These are phyloP conservation scores for Stellera chamaejasme DNA, from an alignment of 345 rosid genomes.

Conservation along the genomic window DNA sequence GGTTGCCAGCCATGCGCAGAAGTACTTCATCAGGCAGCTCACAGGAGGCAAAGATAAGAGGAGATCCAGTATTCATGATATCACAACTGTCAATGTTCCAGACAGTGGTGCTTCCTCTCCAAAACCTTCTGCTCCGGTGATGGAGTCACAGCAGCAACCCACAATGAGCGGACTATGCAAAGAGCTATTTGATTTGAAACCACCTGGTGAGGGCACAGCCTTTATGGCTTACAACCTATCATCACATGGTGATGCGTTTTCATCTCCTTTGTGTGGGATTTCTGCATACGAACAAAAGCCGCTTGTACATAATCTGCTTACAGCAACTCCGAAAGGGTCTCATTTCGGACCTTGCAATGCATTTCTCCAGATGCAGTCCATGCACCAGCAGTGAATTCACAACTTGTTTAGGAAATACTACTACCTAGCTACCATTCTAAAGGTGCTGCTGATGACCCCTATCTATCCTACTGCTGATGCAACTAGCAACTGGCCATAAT, in stretches of 20 bases:
- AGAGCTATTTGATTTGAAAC: conserved; percentile 31
- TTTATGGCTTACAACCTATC: conserved; percentile 26
- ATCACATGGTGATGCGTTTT: conserved; percentile 22
- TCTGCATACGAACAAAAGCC: conserved; percentile 47
- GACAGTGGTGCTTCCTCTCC: conserved; percentile 26
- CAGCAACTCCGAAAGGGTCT: conserved; percentile 37
- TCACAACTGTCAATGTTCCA: conserved; percentile 71
- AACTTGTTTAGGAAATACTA: conserved; percentile 6
- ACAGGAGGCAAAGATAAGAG: conserved; percentile 94
- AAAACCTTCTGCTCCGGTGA: conserved; percentile 31
- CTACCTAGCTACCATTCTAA: background rate
- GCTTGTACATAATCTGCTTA: conserved; percentile 54
- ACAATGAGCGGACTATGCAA: conserved; percentile 14
- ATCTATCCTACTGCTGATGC: conserved; percentile 1
- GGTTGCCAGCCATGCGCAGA: conserved; percentile 99
- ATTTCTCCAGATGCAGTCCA: conserved; percentile 35
- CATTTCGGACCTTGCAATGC: conserved; percentile 40
- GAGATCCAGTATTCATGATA: conserved; percentile 95
- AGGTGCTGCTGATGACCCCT: conserved; percentile 19
- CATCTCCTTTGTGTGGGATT: conserved; percentile 38
- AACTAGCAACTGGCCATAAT: conserved; percentile 16
- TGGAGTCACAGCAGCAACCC: conserved; percentile 22
- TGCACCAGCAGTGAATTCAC: conserved; percentile 29
- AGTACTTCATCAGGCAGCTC: conserved; percentile 86
- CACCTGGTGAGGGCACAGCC: conserved; percentile 23